Evolutionary conservation across 2,329 filamentous ascomycete genomes (phyloP).

Genomic region (Lasiodiplodia sp.): DNA sequence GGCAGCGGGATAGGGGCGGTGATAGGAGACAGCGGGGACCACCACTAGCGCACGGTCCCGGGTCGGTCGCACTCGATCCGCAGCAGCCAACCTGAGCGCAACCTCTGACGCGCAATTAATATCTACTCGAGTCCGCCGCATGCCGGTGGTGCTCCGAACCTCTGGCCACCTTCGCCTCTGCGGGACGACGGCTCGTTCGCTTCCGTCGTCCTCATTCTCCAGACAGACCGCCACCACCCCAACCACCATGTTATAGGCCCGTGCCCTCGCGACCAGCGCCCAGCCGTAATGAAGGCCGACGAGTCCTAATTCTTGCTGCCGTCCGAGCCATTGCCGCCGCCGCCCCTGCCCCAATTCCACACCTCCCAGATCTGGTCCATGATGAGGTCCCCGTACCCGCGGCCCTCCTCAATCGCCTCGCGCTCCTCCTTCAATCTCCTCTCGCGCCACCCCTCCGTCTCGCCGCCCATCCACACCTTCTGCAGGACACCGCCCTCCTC

Average conservation of each 20-base stretch:
- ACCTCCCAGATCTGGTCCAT: conserved; percentile 57
- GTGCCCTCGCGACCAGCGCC: conserved; percentile 4
- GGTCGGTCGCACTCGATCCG: not conserved
- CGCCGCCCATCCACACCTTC: conserved; percentile 51
- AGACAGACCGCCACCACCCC: conserved; percentile 6
- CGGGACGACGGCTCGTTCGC: not conserved
- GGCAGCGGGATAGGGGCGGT: conserved; percentile 20
- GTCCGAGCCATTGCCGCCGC: conserved; percentile 32
- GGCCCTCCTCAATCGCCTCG: conserved; percentile 48
- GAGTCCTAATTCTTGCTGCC: conserved; percentile 24
- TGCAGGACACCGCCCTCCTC: conserved; percentile 40
- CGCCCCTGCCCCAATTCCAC: conserved; percentile 53
- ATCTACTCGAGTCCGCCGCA: conserved; percentile 10
- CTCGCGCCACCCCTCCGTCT: conserved; percentile 55
- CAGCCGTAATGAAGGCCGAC: conserved; percentile 24
- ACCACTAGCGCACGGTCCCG: not conserved
- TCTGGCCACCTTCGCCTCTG: not conserved
- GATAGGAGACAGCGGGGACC: conserved; percentile 20
- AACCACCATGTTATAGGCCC: not conserved
- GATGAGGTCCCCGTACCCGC: conserved; percentile 52
- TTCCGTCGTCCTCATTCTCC: not conserved
- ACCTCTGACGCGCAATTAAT: conserved; percentile 26
- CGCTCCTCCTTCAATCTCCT: conserved; percentile 53
- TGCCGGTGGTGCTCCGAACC: not conserved
- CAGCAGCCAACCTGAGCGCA: conserved; percentile 7